These are phyloP conservation scores for Musa balbisiana DNA, from an alignment of 202 grass and related monocot genomes.

Conservation along the genomic window DNA sequence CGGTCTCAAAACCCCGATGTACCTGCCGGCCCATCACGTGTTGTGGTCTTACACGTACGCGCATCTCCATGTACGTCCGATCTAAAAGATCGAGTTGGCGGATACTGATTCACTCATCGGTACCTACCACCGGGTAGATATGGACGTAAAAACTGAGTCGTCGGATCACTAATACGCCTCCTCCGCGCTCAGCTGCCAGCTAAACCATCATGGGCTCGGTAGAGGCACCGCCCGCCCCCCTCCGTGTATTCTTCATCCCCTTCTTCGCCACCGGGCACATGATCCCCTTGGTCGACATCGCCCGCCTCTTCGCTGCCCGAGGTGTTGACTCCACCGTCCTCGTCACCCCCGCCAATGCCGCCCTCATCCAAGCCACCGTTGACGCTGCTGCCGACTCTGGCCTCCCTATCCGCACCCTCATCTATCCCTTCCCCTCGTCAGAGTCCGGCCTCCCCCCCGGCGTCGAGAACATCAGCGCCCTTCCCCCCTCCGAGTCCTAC, in stretches of 20 bases:
- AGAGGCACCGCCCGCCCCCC: not conserved
- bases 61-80: too few relatives aligned
- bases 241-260: conserved; percentile 16
- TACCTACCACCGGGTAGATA: too few relatives aligned
- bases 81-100: too few relatives aligned
- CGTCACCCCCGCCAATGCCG: conserved; percentile 5
- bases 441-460: not conserved
- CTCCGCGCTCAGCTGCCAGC: not conserved
- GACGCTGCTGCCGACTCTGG: conserved; percentile 1
- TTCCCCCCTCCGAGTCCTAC: not conserved
- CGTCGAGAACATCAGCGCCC: conserved; percentile 4
- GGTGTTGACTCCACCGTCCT: conserved; percentile 7
- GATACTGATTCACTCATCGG: too few relatives aligned
- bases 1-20: too few relatives aligned
- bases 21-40: too few relatives aligned
- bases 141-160: too few relatives aligned
- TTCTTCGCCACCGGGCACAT: conserved; percentile 15
- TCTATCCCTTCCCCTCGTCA: conserved; percentile 9
- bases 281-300: conserved; percentile 12
- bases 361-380: not conserved
- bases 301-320: conserved; percentile 7
- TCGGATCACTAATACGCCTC: not conserved
- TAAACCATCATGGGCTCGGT: not conserved
- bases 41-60: too few relatives aligned
- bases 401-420: conserved; percentile 7